Base-by-base conservation (phyloP, 352 stramenopile species). In the Globisporangium rhizosaccharum region DNA sequence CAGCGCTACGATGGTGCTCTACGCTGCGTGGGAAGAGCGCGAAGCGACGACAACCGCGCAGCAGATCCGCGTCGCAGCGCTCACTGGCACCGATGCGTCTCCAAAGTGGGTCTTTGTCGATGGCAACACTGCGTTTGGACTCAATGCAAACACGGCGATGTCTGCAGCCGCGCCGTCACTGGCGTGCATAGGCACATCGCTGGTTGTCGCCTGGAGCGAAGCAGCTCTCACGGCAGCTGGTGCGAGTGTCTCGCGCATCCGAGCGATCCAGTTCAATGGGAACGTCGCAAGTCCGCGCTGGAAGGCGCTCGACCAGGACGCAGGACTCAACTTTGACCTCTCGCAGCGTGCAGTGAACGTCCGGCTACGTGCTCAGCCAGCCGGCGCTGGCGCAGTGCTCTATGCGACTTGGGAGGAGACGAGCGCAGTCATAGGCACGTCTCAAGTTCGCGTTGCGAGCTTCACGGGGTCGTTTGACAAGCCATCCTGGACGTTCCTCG, bases 171-270 rank as follows among this genome's bases (percentile, higher is more conserved):
- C 53, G 0, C 75, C 77, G 6, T 81, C 70, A 0, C 60, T 89
- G 1, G 61, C 69, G 18, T 92, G 82, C 37, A 9, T 69, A n/a
- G 55, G 57, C 33, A 57, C 64, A 2, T 68, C 41, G 23, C 41
- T 89, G 12, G 61, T 86, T 4, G 62, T 86, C 33, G 76, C 69
- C 7, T 90, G 82, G 82, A 71, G 83, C 18, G 78, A 88, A 67
- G 23, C 46, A 2, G 10, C 25, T 0, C 17, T 41, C 1, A 71
- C 54, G 11, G 49, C 50, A 6, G 46, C 61, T 1, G 56, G 48
- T 0, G 67, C 48, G 3, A 36, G 57, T 3, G 37, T 48, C 0
- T 48, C 48, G 2, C 28, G 57, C 17, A 68, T 85, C n/a, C 58
- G 74, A 41, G 56, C 72, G 3, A 81, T 75, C 57, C 61, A 61